These are phyloP conservation scores for Didymella lethalis DNA, from an alignment of 2,329 filamentous ascomycete species.

Conservation along the genomic window DNA sequence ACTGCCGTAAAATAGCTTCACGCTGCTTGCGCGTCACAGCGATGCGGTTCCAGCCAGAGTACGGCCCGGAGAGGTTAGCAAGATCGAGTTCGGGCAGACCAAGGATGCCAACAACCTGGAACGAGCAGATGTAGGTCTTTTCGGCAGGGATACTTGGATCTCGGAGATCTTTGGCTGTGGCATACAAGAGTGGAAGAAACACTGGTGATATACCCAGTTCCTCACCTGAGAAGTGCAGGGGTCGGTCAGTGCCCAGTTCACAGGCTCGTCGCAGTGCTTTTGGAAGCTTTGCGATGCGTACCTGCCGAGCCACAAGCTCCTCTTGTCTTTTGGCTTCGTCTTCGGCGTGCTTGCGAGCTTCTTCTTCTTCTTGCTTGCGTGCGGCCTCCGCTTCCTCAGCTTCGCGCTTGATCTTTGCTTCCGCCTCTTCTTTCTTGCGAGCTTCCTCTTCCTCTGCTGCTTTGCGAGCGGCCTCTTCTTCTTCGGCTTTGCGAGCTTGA, in stretches of 20 bases:
- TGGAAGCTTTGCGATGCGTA: conserved; percentile 48
- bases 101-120: conserved; percentile 52
- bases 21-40: conserved; percentile 46
- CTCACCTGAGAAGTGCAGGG: conserved; percentile 50
- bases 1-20: conserved; percentile 47
- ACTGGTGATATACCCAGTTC: conserved; percentile 50
- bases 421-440: conserved; percentile 39
- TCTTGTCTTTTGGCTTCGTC: conserved; percentile 42
- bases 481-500: conserved; percentile 39
- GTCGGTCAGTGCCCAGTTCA: conserved; percentile 48
- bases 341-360: conserved; percentile 39
- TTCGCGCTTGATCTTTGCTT: conserved; percentile 40
- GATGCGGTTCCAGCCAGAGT: conserved; percentile 49
- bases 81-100: conserved; percentile 52
- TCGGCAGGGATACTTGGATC: conserved; percentile 26
- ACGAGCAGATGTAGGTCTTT: conserved; percentile 50
- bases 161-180: conserved; percentile 43
- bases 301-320: conserved; percentile 42
- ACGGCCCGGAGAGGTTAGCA: conserved; percentile 41
- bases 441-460: conserved; percentile 42
- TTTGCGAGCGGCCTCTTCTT: conserved; percentile 40
- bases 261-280: conserved; percentile 49
- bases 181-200: conserved; percentile 50
- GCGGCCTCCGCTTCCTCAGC: conserved; percentile 46
- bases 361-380: conserved; percentile 44